Evolutionary conservation across 2,329 filamentous ascomycete species (phyloP).

Genomic region (Botrytis squamosa): DNA sequence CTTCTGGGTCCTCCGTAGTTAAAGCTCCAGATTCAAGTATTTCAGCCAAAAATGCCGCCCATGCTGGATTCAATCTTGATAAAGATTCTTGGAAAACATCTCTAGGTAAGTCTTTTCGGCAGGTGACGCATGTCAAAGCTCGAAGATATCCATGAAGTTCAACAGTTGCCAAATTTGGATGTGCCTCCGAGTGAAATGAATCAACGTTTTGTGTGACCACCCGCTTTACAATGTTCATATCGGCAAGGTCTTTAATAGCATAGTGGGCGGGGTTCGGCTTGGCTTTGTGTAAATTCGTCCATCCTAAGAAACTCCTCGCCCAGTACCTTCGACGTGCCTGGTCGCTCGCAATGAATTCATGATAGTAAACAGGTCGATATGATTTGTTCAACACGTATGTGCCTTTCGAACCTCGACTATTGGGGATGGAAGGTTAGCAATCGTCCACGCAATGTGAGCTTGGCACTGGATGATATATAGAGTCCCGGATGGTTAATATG

Average conservation of each 20-base stretch:
- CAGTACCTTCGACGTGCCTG: constrained; percentile 83
- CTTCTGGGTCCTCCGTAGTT: constrained; percentile 70
- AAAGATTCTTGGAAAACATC: constrained; percentile 74
- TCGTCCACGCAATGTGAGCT: constrained; percentile 2
- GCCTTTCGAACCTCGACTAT: constrained; percentile 64
- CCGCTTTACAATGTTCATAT: constrained; percentile 67
- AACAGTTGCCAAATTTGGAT: constrained; percentile 71
- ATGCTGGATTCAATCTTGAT: constrained; percentile 77
- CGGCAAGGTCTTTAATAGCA: constrained; percentile 70
- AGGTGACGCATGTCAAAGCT: constrained; percentile 77
- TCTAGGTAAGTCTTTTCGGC: constrained; percentile 68
- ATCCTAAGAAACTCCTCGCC: constrained; percentile 91
- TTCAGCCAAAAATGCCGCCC: constrained; percentile 73
- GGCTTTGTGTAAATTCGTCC: constrained; percentile 78
- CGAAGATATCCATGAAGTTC: constrained; percentile 92
- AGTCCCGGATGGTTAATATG: neutral
- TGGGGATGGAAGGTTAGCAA: constrained; percentile 11
- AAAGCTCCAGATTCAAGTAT: constrained; percentile 74
- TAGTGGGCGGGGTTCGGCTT: constrained; percentile 76
- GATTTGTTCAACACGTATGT: constrained; percentile 90
- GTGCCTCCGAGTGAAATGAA: constrained; percentile 80
- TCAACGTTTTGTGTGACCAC: constrained; percentile 98
- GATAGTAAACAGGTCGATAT: constrained; percentile 88
- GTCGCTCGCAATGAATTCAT: constrained; percentile 72
- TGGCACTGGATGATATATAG: constrained; percentile 4